Evolutionary conservation across 441 rosid species (phyloP).

Genomic region (Erodium trifolium): DNA sequence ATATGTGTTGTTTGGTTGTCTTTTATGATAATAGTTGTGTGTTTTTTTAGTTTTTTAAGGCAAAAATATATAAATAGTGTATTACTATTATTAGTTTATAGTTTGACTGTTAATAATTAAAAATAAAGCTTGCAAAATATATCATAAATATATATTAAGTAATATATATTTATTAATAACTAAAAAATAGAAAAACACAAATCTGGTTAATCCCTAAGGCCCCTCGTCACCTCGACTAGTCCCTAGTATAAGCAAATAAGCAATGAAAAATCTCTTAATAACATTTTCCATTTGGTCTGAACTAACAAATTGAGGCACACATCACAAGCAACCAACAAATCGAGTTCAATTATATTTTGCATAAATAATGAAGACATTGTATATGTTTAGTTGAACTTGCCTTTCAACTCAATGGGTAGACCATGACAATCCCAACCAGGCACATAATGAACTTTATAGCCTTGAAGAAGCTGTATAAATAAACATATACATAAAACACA

Average conservation of each 20-base stretch:
- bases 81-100: too few species aligned
- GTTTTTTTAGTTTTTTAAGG: too few species aligned
- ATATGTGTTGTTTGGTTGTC: too few species aligned
- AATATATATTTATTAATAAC: too few species aligned
- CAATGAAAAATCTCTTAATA: background rate
- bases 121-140: too few species aligned
- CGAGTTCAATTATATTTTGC: background rate
- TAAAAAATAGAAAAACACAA: too few species aligned
- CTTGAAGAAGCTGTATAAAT: constrained; percentile 71
- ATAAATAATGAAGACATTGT: background rate
- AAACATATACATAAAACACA: constrained; percentile 16
- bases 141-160: too few species aligned
- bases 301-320: constrained; percentile 1
- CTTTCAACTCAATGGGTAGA: constrained; percentile 95
- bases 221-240: background rate
- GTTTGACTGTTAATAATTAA: too few species aligned
- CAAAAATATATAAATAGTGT: too few species aligned
- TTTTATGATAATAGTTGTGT: too few species aligned
- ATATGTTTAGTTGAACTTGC: constrained; percentile 31
- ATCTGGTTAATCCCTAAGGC: background rate
- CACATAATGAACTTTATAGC: constrained; percentile 70
- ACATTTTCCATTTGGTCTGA: constrained; percentile 3
- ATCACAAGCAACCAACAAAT: constrained; percentile 3
- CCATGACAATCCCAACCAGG: constrained; percentile 99
- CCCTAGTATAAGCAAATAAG: background rate